Conservation (phyloP, 2,329 filamentous ascomycete species). For the Aspergillus cejpii region DNA sequence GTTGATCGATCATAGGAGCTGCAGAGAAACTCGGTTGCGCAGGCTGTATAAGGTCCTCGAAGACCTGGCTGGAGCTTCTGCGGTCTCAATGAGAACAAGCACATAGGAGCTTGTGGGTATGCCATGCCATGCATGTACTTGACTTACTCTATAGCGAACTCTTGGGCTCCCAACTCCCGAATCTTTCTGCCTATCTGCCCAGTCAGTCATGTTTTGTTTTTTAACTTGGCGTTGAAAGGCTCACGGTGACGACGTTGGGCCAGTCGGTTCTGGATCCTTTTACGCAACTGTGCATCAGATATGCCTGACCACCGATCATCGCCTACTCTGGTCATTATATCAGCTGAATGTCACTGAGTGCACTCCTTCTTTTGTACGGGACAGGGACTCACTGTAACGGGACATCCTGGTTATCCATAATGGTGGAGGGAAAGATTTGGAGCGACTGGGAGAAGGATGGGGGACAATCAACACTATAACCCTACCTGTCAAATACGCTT, state of each 20-base stretch:
- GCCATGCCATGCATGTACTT: not conserved
- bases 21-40: not conserved
- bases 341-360: not conserved
- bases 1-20: not conserved
- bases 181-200: not conserved
- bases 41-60: not conserved
- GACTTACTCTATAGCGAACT: not conserved
- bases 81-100: not conserved
- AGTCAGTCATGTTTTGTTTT: not conserved
- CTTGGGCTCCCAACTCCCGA: not conserved
- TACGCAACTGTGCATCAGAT: not conserved
- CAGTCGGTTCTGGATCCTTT: not conserved
- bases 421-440: not conserved
- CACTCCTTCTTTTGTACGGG: not conserved
- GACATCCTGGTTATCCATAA: not conserved
- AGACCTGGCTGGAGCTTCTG: not conserved
- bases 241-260: not conserved
- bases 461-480: not conserved
- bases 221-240: not conserved
- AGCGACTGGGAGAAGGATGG: not conserved
- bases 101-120: not conserved
- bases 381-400: not conserved
- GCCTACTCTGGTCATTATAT: not conserved
- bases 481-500: not conserved
- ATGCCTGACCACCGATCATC: not conserved